phyloP scores from a whole-genome alignment of 371 early-diverging fungal genomes.

The Entomophthora muscae region DNA sequence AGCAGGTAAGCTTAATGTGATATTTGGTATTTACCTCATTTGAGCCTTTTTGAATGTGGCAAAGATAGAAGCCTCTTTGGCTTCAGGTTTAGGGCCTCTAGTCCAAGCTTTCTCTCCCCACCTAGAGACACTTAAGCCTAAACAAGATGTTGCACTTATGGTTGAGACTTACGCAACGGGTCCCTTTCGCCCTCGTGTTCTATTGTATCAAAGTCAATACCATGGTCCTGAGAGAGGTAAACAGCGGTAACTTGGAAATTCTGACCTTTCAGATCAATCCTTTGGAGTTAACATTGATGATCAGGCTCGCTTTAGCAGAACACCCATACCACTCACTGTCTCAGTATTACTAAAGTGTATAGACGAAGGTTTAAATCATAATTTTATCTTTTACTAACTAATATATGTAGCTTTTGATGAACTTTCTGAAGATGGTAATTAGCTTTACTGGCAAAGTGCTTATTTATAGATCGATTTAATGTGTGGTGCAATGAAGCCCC shows the following conservation, averaged over 20 bases:
- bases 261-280: background rate
- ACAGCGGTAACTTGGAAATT: background rate
- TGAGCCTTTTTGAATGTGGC: constrained; percentile 1
- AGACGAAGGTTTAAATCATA: background rate
- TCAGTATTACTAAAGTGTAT: background rate
- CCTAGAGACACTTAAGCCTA: constrained; percentile 1
- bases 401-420: no score
- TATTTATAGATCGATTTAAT: background rate
- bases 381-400: no score
- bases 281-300: background rate
- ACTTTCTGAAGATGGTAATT: no score
- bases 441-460: background rate
- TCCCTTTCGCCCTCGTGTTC: background rate
- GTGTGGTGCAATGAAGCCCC: background rate
- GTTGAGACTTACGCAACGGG: background rate
- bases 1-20: background rate
- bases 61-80: background rate
- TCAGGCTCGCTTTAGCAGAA: background rate
- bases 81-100: background rate
- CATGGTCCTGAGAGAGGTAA: background rate
- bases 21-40: background rate
- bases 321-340: background rate
- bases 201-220: background rate
- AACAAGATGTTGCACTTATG: background rate
- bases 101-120: background rate